Percentiles rank a stretch among this genome's conserved stretches.
phyloP scores from a whole-genome alignment of 805 yeast species.

The Lachancea dasiensis region DNA sequence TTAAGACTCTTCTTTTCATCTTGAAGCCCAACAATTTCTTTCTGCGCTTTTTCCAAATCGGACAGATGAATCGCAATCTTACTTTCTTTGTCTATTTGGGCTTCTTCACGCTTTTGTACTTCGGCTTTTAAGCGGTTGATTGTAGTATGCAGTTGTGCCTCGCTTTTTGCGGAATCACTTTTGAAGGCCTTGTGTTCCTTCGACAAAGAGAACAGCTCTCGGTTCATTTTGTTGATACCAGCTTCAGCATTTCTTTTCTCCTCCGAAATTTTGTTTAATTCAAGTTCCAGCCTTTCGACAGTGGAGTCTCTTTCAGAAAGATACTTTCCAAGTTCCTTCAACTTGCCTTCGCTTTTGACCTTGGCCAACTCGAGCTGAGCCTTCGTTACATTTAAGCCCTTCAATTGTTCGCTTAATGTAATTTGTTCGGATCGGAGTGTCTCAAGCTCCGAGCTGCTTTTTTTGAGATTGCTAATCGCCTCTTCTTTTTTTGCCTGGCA shows the following conservation, averaged over 20 bases:
- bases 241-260: constrained; percentile 66
- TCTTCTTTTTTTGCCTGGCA: background rate
- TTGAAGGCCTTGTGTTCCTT: constrained; percentile 52
- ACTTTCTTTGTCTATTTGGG: background rate
- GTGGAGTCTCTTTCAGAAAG: constrained; percentile 15
- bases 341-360: constrained; percentile 32
- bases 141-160: constrained; percentile 24
- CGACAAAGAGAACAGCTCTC: constrained; percentile 66
- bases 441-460: background rate
- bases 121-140: constrained; percentile 2
- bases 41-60: background rate
- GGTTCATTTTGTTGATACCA: constrained; percentile 85
- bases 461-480: background rate
- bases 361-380: constrained; percentile 25
- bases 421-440: too few relatives aligned
- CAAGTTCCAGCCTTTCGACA: constrained; percentile 22
- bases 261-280: constrained; percentile 21
- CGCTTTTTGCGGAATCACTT: constrained; percentile 36
- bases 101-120: constrained; percentile 1
- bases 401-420: background rate
- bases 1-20: constrained; percentile 21
- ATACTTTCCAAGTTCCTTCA: constrained; percentile 24
- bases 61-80: background rate
- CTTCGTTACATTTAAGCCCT: constrained; percentile 13
- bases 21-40: constrained; percentile 12